Evolutionary conservation across 1,284 basidiomycete species (phyloP), one percentile per base, ranked within the genome.

Genomic region (Macrocystidia cucumis): DNA sequence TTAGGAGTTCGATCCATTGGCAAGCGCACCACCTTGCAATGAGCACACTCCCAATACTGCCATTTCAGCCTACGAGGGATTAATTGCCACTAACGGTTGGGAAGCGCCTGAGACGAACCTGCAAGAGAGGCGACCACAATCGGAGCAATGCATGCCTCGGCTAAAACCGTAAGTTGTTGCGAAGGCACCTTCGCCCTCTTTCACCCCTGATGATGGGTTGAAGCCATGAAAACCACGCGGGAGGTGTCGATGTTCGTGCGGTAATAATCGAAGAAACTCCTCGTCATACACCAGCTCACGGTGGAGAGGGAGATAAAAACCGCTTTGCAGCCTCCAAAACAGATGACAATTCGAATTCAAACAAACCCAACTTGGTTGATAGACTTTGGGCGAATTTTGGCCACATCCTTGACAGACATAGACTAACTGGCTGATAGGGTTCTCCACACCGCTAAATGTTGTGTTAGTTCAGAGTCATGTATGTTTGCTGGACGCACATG

Each of bases 41-140:
- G 45, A 26, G 63, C 55, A 48, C 85, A 88, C 51, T 83, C 69
- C 73, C 80, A 84, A 37, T 67, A 51, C 48, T 84, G 72, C 82
- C 82, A 86, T 54, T 75, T 79, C 37, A 54, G 74, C 46, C 83
- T 84, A 44, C 23, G 28, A 37, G 19, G 21, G 39, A 39, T 35
- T 34, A 14, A 24, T 22, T 37, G 12, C 9, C n/a, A 13, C 38
- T 17, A 20, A 16, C 23, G 35, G n/a, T n/a, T n/a, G 27, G 16
- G 20, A 28, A 29, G 29, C 34, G 32, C 25, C 25, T 11, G 6
- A 27, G 31, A 47, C 65, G 41, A 36, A 81, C 83, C 84, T 70
- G 60, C 73, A 74, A 5, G 83, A 83, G 17, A 88, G 54, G 14
- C 81, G 69, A 14, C 84, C 84, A 48, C 84, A 88, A 6, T 54